Base-by-base conservation (phyloP, 352 stramenopile genomes). In the Globisporangium alternatum region DNA sequence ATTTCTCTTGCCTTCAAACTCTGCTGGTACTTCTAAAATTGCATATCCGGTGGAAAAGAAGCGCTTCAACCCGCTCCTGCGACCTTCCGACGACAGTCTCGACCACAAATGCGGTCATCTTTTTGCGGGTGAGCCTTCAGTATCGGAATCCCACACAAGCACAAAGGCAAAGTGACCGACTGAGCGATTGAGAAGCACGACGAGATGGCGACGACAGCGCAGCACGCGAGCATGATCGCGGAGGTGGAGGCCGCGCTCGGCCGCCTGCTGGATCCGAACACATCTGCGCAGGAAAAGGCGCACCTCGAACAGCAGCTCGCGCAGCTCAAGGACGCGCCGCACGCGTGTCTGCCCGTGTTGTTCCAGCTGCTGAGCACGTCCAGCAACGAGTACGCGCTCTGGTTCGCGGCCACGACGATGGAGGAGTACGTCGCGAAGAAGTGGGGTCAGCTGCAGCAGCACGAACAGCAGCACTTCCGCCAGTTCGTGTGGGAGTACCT, bases 361-460 rank as follows among this genome's bases (percentile, higher is more conserved):
- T 87, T 83, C 63, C 72, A 85, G 69, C 65, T 93, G 15, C 64
- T 93, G 43, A 56, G 61, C 39, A 76, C 78, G 15, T 90, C 80
- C 12, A 77, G 68, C 62, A 89, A 81, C 68, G 80, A 91, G 73
- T 91, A 90, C 65, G 71, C 79, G 67, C 81, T 93, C 45, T 93
- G 83, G 83, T 93, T 93, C 56, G 83, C 83, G 5, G 69, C 74
- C 21, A 89, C 78, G 9, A 83, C 83, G 37, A 61, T 93, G 28
- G 83, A 93, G 44, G 83, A 93, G 69, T 91, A 91, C 67, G 78
- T 93, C 2, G 78, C 80, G 31, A 79, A 70, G 59, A 76, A 72
- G 60, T 93, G 81, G 81, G 31, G 66, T 0, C 71, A 77, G 30
- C 81, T 93, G 30, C 49, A 70, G 5, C 28, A 52, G 15, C 56